Evolutionary conservation across 2,329 filamentous ascomycete species (phyloP), one percentile per base, ranked within the genome.

Genomic region (Metarhizium album): DNA sequence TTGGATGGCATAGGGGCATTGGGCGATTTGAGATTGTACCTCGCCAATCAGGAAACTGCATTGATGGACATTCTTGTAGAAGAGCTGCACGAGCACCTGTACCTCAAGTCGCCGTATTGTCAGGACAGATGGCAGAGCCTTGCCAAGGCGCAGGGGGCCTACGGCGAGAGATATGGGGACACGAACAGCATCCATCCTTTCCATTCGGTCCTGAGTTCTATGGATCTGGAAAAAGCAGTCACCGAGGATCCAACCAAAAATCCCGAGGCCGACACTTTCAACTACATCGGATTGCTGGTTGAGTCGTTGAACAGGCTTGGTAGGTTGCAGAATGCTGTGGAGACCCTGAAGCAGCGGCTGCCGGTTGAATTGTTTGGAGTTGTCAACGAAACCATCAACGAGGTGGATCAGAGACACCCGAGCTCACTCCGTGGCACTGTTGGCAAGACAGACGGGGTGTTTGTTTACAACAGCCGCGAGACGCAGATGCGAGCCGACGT

Each of bases 41-140:
- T 98, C 52, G 83, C 83, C 53, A 97, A 95, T 62, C 94, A 98
- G 64, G 93, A 98, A 70, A 87, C 85, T 27, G 81, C 88, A 0
- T 71, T 98, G 55, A 91, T 91, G 62, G 93, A 98, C 62, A 97
- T 97, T 49, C 67, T 98, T 51, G 83, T 97, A n/a, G 93, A 98
- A 65, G 93, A 98, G 67, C 74, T 98, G 33, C 93, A 98, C 64
- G 93, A 95, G 64, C 93, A 98, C 68, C 76, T 98, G 3, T 98
- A 98, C 64, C 80, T 98, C 38, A 97, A 97, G 65, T 97, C 91
- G 3, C 93, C 91, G 0, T 98, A 98, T 64, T 97, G 91, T 63
- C 90, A 95, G 64, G 89, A 95, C 64, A 78, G 93, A 58, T 98
- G 93, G 93, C 94, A 95, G 67, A 80, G 79, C 52, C 80, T 95